These are phyloP conservation scores for Rubus idaeus DNA, from an alignment of 306 rosid genomes.

Conservation along the genomic window DNA sequence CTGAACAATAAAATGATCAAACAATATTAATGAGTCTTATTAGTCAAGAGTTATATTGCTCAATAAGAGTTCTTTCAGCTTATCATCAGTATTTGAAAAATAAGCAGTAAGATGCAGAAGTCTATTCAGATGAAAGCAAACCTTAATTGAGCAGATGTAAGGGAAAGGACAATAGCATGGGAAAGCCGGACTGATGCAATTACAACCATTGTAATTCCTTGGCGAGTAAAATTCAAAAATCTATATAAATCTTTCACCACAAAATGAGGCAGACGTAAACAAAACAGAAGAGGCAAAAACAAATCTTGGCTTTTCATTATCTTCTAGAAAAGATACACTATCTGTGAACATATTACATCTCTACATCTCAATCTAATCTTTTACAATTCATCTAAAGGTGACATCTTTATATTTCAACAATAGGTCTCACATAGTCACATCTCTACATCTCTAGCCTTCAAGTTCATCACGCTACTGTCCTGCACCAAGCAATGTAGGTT, in stretches of 20 bases:
- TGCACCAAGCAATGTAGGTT: no score
- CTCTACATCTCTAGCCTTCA: no score
- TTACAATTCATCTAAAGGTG: no score
- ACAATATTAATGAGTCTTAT: slow-evolving; percentile 26
- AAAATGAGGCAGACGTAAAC: no score
- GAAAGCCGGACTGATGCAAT: slow-evolving; percentile 79
- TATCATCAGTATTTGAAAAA: not conserved
- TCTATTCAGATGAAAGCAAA: slow-evolving; percentile 28
- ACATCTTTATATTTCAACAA: no score
- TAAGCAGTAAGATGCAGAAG: not conserved
- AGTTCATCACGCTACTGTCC: no score
- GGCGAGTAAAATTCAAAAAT: slow-evolving; percentile 68
- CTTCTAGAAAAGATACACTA: no score
- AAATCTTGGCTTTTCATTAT: no score
- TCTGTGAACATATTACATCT: no score
- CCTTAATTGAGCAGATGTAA: slow-evolving; percentile 85
- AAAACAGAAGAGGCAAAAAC: no score
- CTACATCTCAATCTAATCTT: no score
- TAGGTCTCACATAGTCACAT: no score
- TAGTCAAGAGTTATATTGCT: slow-evolving; percentile 11
- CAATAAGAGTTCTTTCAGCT: not conserved
- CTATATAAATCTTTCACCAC: slow-evolving; percentile 60
- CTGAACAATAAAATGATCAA: slow-evolving; percentile 39
- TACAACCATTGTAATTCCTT: slow-evolving; percentile 60
- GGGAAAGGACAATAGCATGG: slow-evolving; percentile 84